Evolutionary conservation across 192 early-diverging fungal genomes (phyloP), one percentile per base, ranked within the genome.

Genomic region (Dimargaris xerosporica): DNA sequence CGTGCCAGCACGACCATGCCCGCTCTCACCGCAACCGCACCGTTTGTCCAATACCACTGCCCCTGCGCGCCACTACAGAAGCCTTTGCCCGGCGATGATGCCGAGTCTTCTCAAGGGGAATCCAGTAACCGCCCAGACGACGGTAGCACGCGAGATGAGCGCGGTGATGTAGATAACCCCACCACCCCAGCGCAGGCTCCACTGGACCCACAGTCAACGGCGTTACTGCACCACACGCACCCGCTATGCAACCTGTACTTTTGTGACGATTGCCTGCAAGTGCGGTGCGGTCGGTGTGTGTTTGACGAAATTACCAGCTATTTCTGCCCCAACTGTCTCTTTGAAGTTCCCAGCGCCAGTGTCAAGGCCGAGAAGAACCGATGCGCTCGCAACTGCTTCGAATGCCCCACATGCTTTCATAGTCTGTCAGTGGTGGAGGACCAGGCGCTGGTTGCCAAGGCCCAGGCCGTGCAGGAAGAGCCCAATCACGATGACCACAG

Each of bases 241-340:
- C 69, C 84, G 25, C 63, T 91, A 26, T 83, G 83, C 16, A 69
- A 78, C 41, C 72, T 94, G 23, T 93, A 91, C 75, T 95, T 86
- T 74, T 98, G 94, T 72, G 86, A 86, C 52, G 80, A 88, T 54
- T 98, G 92, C 74, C 79, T 83, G 65, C 77, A 83, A 39, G 68
- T 92, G 44, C 74, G 86, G 25, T 98, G 95, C 73, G 75, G 81
- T 43, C 76, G 71, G 13, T 98, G 95, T 67, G 78, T 91, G 3
- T 73, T 83, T 61, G 86, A 90, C 62, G 92, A 95, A 66, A 85
- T 90, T 1, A 82, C 85, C 5, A 87, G 85, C 51, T 94, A 92
- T 69, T 96, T 88, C 70, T 98, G 96, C 65, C 91, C 96, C 15
- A 92, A 91, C 66, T 98, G 96, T 65, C 80, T 95, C 59, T 98